Conservation (phyloP, 345 rosid genomes). For the Sisymbrium irio region DNA sequence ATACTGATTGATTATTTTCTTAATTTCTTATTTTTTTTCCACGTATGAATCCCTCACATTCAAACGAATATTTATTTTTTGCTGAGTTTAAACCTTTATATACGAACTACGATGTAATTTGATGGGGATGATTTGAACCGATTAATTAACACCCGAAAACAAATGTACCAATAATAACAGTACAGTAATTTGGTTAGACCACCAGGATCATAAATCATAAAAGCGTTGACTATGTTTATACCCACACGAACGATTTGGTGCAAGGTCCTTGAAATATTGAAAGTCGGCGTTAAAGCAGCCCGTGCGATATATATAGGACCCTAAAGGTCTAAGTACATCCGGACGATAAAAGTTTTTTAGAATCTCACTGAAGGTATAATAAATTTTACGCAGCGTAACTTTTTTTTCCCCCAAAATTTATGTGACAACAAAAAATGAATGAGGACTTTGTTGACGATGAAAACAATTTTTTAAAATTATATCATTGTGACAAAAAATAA, state of each 20-base stretch:
- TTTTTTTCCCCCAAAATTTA: background rate
- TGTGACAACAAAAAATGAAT: background rate
- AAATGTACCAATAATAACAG: background rate
- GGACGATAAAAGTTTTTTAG: background rate
- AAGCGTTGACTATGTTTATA: background rate
- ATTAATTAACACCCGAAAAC: background rate
- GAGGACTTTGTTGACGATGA: background rate
- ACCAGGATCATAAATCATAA: background rate
- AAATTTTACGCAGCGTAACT: background rate
- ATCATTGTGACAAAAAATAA: background rate
- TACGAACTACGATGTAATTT: too few species aligned
- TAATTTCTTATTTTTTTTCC: background rate
- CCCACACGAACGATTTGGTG: background rate
- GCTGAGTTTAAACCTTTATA: background rate
- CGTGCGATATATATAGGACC: background rate
- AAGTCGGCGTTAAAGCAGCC: background rate
- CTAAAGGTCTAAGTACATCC: background rate
- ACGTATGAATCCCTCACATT: background rate
- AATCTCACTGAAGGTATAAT: background rate
- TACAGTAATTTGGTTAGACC: background rate
- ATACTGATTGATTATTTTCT: background rate
- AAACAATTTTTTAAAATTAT: constrained; percentile 7
- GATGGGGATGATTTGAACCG: too few species aligned
- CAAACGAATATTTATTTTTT: background rate
- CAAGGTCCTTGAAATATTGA: background rate